Conservation (phyloP, 2,329 filamentous ascomycete genomes). For the Pseudogymnoascus sp. region DNA sequence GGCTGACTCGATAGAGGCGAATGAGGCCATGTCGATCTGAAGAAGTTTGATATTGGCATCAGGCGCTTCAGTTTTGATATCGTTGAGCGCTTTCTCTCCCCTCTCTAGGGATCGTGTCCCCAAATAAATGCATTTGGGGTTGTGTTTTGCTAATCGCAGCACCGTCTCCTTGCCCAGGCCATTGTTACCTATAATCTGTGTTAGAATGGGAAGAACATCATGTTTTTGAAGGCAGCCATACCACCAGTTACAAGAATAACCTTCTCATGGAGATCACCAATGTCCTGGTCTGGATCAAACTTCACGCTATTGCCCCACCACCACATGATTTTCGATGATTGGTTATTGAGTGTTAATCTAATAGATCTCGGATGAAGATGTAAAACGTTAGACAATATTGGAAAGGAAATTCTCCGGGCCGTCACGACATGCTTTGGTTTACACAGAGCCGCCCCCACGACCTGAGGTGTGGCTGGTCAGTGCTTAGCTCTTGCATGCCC, state of each 20-base stretch:
- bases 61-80: constrained; percentile 25
- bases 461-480: no score
- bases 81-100: constrained; percentile 29
- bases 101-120: constrained; percentile 33
- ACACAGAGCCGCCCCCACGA: background rate
- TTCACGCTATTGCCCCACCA: background rate
- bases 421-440: background rate
- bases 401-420: background rate
- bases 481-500: background rate
- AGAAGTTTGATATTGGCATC: constrained; percentile 10
- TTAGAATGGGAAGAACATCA: background rate
- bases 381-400: background rate
- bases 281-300: constrained; percentile 30
- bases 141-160: background rate
- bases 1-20: background rate
- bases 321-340: background rate
- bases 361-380: background rate
- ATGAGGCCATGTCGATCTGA: background rate
- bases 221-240: constrained; percentile 17
- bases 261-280: constrained; percentile 31
- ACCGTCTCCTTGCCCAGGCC: constrained; percentile 2
- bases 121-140: constrained; percentile 28
- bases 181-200: background rate
- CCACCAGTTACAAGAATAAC: constrained; percentile 42
- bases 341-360: background rate